phyloP scores from a whole-genome alignment of 2,329 filamentous ascomycete genomes.

The Lasiodiplodia sp. region DNA sequence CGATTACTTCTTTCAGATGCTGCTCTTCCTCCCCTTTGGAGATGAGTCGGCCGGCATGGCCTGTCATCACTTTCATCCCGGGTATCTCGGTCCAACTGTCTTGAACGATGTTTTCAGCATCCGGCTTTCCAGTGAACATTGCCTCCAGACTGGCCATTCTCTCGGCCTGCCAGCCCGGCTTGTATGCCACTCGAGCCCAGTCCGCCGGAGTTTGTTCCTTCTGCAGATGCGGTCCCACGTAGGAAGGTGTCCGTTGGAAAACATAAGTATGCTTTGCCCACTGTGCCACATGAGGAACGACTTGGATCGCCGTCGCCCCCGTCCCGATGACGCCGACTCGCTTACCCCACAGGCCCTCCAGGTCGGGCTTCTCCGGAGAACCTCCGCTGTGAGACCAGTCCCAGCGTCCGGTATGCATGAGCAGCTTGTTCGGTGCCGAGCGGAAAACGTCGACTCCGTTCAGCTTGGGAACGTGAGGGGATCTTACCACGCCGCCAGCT shows the following conservation, averaged over 20 bases:
- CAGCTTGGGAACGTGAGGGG: background rate
- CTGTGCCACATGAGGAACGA: conserved; percentile 39
- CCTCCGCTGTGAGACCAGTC: conserved; percentile 32
- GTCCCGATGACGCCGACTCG: conserved; percentile 39
- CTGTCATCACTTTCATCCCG: background rate
- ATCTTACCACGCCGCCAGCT: background rate
- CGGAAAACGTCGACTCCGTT: background rate
- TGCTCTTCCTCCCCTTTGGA: conserved; percentile 44
- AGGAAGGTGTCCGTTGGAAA: conserved; percentile 43
- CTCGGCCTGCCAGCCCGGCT: background rate
- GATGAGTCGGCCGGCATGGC: conserved; percentile 38
- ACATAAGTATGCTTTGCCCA: conserved; percentile 35
- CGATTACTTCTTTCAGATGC: conserved; percentile 43
- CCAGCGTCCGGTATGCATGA: conserved; percentile 43
- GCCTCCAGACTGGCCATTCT: background rate
- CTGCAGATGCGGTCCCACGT: conserved; percentile 40
- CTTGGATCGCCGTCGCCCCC: conserved; percentile 40
- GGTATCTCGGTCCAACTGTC: background rate
- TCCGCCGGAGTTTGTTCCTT: conserved; percentile 34
- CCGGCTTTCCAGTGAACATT: background rate
- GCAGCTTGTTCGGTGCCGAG: background rate
- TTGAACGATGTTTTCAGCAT: background rate
- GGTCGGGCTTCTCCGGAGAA: conserved; percentile 4
- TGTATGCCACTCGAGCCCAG: conserved; percentile 58
- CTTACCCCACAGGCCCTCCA: conserved; percentile 32